A percentile compares a stretch with the other conserved stretches of the same genome.
phyloP scores from a whole-genome alignment of 2,329 filamentous ascomycete species.

The Aspergillus neoniger region DNA sequence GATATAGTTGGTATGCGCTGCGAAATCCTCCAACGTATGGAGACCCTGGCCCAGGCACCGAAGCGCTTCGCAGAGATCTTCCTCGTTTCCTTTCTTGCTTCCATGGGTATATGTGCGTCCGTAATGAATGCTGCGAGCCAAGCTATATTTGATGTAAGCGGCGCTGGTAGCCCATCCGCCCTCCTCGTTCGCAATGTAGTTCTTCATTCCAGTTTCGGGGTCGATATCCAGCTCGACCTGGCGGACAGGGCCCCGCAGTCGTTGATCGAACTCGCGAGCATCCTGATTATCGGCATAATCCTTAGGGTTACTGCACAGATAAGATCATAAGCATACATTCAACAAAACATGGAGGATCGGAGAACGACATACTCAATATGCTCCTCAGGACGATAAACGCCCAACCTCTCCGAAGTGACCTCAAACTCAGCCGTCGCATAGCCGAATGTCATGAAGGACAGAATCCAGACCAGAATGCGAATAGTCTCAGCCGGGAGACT shows the following conservation, averaged over 20 bases:
- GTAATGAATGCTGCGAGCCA: conserved; percentile 74
- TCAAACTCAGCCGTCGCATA: conserved; percentile 87
- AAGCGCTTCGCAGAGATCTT: conserved; percentile 77
- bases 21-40: conserved; percentile 77
- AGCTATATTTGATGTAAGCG: conserved; percentile 76
- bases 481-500: conserved; percentile 77
- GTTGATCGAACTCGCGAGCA: conserved; percentile 72
- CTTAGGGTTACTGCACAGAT: conserved; percentile 69
- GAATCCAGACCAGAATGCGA: conserved; percentile 75
- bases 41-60: conserved; percentile 74
- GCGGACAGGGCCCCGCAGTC: conserved; percentile 77
- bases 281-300: conserved; percentile 85
- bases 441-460: conserved; percentile 78
- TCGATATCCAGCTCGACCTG: conserved; percentile 73
- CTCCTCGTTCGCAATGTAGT: conserved; percentile 92
- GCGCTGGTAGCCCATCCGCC: conserved; percentile 88
- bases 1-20: conserved; percentile 81
- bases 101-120: conserved; percentile 74
- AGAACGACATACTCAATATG: conserved; percentile 48
- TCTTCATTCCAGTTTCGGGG: conserved; percentile 88
- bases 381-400: conserved; percentile 75
- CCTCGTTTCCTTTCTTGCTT: conserved; percentile 66
- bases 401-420: conserved; percentile 76
- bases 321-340: not conserved
- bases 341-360: not conserved